These are phyloP conservation scores for Talaromyces sp. DNA, from an alignment of 2,329 filamentous ascomycete genomes.

Conservation along the genomic window DNA sequence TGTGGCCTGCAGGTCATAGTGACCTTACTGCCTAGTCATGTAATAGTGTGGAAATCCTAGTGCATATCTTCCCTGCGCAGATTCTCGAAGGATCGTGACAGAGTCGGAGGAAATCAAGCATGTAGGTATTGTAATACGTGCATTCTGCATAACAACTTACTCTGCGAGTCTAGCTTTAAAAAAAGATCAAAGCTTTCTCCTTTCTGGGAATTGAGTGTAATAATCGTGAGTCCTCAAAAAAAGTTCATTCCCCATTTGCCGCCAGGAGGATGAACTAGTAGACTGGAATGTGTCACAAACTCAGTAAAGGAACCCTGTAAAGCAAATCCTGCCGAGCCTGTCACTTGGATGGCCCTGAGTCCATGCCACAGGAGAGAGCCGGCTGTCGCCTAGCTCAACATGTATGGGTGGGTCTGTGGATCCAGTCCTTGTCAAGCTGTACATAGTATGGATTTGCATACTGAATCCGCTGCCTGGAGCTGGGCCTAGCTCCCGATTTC, in stretches of 20 bases:
- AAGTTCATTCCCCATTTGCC: slow-evolving; percentile 15
- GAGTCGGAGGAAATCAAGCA: not conserved
- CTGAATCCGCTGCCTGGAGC: slow-evolving; percentile 20
- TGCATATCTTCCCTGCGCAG: not conserved
- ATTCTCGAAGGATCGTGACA: not conserved
- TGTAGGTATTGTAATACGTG: not conserved
- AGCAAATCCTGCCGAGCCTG: slow-evolving; percentile 18
- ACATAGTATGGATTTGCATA: slow-evolving; percentile 29
- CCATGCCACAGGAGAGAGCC: slow-evolving; percentile 25
- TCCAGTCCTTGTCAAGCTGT: slow-evolving; percentile 24
- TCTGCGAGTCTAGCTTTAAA: slow-evolving; percentile 1
- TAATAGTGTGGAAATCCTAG: not conserved
- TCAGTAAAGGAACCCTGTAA: slow-evolving; percentile 16
- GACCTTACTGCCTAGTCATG: slow-evolving; percentile 14
- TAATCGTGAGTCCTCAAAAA: slow-evolving; percentile 6
- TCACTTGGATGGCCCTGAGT: slow-evolving; percentile 16
- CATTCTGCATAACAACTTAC: slow-evolving; percentile 1
- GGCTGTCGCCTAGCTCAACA: slow-evolving; percentile 25
- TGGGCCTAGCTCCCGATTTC: slow-evolving; percentile 11
- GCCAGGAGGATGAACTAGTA: slow-evolving; percentile 14
- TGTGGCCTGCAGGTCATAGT: slow-evolving; percentile 24
- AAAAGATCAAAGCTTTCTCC: not conserved
- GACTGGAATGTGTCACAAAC: slow-evolving; percentile 28
- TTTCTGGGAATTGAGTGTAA: not conserved
- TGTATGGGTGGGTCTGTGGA: slow-evolving; percentile 28